These are phyloP conservation scores for Allantophomopsis cytisporea DNA, from an alignment of 2,329 filamentous ascomycete genomes.

Conservation along the genomic window DNA sequence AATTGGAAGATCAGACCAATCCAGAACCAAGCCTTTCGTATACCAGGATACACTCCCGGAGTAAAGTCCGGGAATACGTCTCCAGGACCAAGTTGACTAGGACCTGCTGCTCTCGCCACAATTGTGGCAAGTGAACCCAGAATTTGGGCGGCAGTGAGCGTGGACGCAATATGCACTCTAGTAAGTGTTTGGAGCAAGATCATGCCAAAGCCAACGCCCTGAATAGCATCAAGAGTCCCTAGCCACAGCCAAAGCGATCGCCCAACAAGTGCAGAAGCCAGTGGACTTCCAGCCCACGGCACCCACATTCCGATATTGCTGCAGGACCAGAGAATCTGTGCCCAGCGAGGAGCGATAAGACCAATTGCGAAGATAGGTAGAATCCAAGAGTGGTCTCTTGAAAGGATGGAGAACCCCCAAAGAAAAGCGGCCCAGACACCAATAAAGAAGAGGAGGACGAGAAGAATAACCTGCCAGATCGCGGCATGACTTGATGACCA, in stretches of 20 bases:
- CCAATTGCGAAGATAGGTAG: conserved; percentile 52
- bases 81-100: conserved; percentile 44
- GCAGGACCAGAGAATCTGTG: conserved; percentile 53
- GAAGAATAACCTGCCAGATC: conserved; percentile 38
- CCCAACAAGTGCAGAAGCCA: conserved; percentile 38
- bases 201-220: conserved; percentile 53
- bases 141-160: conserved; percentile 43
- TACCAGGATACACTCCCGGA: conserved; percentile 26
- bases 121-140: conserved; percentile 49
- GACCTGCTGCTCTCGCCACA: conserved; percentile 41
- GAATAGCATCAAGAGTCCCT: conserved; percentile 46
- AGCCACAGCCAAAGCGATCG: conserved; percentile 51
- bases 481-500: conserved; percentile 23
- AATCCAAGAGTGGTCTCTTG: conserved; percentile 30
- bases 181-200: conserved; percentile 50
- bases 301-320: conserved; percentile 43
- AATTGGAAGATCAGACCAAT: conserved; percentile 40
- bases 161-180: conserved; percentile 47
- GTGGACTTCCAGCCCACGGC: conserved; percentile 42
- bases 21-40: conserved; percentile 44
- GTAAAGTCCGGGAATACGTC: conserved; percentile 47
- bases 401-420: conserved; percentile 7
- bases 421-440: conserved; percentile 39
- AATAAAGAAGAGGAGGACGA: conserved; percentile 37
- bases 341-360: conserved; percentile 49